A percentile compares a stretch with the other conserved stretches of the same genome.
Conservation (phyloP, 2,329 filamentous ascomycete species). For the Exophiala sideris region DNA sequence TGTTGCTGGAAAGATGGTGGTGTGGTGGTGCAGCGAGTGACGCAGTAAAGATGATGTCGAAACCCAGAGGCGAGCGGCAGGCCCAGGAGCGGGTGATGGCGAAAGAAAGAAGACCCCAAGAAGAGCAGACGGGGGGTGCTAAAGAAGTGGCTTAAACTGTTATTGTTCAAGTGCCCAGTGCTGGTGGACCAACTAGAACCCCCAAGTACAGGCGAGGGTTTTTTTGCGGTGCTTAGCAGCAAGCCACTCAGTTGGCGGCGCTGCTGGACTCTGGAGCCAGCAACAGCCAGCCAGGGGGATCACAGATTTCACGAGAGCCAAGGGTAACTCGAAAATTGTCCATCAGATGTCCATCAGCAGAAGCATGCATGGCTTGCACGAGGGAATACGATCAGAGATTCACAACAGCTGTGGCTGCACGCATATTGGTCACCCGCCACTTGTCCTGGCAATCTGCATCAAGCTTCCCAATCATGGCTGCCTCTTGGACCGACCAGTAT, state of each 20-base stretch:
- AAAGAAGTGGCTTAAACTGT: not conserved
- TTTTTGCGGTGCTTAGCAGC: not conserved
- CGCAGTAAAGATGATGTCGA: slow-evolving; percentile 10
- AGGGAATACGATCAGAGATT: slow-evolving; percentile 5
- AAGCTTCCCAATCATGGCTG: slow-evolving; percentile 8
- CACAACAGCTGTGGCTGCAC: slow-evolving; percentile 19
- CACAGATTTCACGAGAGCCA: slow-evolving; percentile 8
- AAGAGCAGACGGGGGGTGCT: not conserved
- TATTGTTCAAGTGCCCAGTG: not conserved
- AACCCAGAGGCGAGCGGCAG: slow-evolving; percentile 5
- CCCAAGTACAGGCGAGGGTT: not conserved
- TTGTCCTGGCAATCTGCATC: slow-evolving; percentile 6
- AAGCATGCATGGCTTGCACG: not conserved
- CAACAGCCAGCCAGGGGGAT: not conserved
- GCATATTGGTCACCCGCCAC: slow-evolving; percentile 17
- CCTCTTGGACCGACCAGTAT: slow-evolving; percentile 9
- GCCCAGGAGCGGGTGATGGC: slow-evolving; percentile 1
- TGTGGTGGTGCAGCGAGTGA: slow-evolving; percentile 4
- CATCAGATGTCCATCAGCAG: not conserved
- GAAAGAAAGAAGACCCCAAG: not conserved
- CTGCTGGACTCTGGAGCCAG: not conserved
- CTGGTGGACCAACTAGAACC: not conserved
- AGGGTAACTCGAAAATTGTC: not conserved
- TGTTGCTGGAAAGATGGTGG: not conserved
- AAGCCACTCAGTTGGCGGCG: not conserved